A percentile compares a stretch with the other conserved stretches of the same genome.
These are phyloP conservation scores for Diaporthe helianthi DNA, from an alignment of 2,329 filamentous ascomycete species.

Conservation along the genomic window DNA sequence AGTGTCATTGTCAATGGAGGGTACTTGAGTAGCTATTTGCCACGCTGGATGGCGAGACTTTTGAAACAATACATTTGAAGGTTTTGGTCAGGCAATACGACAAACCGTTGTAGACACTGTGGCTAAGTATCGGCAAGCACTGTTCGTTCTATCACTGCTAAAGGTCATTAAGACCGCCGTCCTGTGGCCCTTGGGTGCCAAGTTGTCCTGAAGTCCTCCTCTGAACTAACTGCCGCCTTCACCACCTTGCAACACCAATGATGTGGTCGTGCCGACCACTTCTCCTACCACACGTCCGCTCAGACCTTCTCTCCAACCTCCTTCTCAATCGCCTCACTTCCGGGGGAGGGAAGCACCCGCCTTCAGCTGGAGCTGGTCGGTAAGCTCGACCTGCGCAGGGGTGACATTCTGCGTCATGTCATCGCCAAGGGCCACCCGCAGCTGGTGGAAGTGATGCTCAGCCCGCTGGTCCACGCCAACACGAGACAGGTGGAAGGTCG, in stretches of 20 bases:
- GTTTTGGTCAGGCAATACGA: background rate
- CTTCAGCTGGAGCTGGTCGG: background rate
- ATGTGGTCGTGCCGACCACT: no score
- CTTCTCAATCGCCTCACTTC: background rate
- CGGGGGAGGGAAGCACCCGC: background rate
- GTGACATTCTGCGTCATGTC: background rate
- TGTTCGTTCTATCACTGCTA: background rate
- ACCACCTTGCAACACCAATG: background rate
- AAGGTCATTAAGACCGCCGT: background rate
- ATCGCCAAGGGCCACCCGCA: background rate
- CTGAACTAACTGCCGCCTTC: background rate
- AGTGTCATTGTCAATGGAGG: background rate
- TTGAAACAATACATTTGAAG: background rate
- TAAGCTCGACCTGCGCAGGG: background rate
- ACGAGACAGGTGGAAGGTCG: background rate
- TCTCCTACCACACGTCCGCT: background rate
- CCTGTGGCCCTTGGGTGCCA: no score
- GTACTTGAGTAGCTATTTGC: background rate
- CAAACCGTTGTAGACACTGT: background rate
- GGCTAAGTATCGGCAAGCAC: background rate
- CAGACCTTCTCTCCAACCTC: background rate
- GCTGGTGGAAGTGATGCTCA: background rate
- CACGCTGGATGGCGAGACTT: background rate
- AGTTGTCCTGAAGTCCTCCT: fast-evolving
- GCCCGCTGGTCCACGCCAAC: background rate